Base-by-base conservation (phyloP, 495 filamentous ascomycete genomes). In the Penicillium pancosmium region DNA sequence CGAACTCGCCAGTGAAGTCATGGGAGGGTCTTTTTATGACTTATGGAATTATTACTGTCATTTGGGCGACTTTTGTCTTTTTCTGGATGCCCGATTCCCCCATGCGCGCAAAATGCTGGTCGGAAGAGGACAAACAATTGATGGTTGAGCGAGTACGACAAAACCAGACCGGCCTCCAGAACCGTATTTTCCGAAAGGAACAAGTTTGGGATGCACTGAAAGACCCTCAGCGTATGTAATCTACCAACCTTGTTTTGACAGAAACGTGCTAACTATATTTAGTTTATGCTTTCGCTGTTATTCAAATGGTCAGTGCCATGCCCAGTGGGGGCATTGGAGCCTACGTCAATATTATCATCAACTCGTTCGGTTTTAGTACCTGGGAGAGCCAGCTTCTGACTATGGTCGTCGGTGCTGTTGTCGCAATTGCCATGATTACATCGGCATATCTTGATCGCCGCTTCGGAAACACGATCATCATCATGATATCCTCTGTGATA, bases 321-420 rank as follows among this genome's bases (percentile, higher is more conserved):
- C 86, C 85, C 7, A 86, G 84, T 0, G 83, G 82, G 25, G 86
- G 86, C 0, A 76, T 89, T 5, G 86, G 86, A 11, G 81, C 81
- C 4, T 89, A 87, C 63, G 82, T 84, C 43, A 87, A 86, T 54
- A 81, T 89, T 63, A 88, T 81, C 31, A 69, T 81, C 51, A 67
- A 56, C 1, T 69, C 71, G 0, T 79, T 81, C 50, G 73, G 77
- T 0, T 81, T 73, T 47, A 71, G 59, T 5, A 60, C 69, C 0
- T 66, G 74, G 51, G 69, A 78, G 58, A 77, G 70, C 1, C 75
- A 76, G 43, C 67, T 80, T 19, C 63, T 79, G 19, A 79, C 84
- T 18, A 91, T 91, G 84, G 86, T 89, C 9, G 72, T 88, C 3
- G 87, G 87, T 13, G 82, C 81, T 33, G 87, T 86, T 52, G 88